phyloP scores from a whole-genome alignment of 306 rosid genomes.

The Quercus engelmannii region DNA sequence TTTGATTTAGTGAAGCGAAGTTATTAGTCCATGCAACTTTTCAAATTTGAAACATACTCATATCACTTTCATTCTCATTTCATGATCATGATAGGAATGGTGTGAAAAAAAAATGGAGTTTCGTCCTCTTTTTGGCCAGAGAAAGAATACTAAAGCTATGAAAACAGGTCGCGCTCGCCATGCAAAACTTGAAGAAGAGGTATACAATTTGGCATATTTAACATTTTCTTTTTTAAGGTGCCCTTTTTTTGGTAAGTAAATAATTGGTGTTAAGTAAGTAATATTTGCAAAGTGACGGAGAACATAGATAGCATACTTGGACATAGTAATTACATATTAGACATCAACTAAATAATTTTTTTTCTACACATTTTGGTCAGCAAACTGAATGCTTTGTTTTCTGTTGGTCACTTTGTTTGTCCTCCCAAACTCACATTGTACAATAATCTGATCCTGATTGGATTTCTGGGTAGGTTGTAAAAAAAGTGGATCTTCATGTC shows the following conservation, averaged over 20 bases:
- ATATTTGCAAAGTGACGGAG: background rate
- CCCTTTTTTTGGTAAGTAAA: too few relatives aligned
- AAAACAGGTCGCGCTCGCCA: conserved; percentile 69
- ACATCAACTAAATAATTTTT: background rate
- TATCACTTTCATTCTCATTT: background rate
- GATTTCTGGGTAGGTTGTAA: conserved; percentile 48
- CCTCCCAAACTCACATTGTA: background rate
- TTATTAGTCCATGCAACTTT: too few relatives aligned
- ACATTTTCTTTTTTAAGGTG: background rate
- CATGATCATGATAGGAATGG: conserved; percentile 62
- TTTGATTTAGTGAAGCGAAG: too few relatives aligned
- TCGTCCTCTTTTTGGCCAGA: conserved; percentile 42
- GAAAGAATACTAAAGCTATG: conserved; percentile 49
- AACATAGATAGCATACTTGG: background rate
- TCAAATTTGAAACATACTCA: background rate
- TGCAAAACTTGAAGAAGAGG: conserved; percentile 79
- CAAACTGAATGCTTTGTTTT: background rate
- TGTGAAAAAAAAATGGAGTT: conserved; percentile 82
- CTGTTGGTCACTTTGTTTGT: background rate
- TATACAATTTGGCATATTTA: conserved; percentile 17
- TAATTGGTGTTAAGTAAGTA: too few relatives aligned
- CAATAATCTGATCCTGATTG: background rate
- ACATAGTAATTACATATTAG: background rate
- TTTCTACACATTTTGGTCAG: background rate
- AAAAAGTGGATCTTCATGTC: conserved; percentile 47